Conservation (phyloP, 257 asterid genomes). For the Prunella vulgaris region DNA sequence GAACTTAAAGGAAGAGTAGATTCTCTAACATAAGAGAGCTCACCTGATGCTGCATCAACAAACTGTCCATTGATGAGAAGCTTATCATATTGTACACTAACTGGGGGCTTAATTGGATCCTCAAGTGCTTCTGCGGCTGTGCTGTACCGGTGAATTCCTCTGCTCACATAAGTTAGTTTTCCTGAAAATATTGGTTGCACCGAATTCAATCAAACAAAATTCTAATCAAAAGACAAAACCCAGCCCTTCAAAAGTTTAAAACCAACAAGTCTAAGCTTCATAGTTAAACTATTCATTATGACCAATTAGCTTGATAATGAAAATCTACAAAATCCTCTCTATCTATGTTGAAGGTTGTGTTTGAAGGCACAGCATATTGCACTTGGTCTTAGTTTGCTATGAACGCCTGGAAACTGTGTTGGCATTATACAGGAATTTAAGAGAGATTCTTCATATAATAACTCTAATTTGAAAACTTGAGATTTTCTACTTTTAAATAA, state of each 20-base stretch:
- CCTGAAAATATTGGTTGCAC: slow-evolving; percentile 39
- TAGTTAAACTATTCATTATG: not conserved
- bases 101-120: slow-evolving; percentile 78
- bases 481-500: not conserved
- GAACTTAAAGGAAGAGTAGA: not conserved
- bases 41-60: slow-evolving; percentile 91
- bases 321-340: not conserved
- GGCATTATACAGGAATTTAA: not conserved
- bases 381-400: not conserved
- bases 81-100: slow-evolving; percentile 56
- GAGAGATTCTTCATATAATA: not conserved
- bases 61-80: slow-evolving; percentile 87
- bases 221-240: not conserved
- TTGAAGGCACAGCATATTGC: not conserved
- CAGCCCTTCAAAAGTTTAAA: too few relatives aligned
- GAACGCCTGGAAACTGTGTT: not conserved
- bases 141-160: slow-evolving; percentile 51
- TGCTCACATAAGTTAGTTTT: slow-evolving; percentile 28
- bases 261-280: too few relatives aligned
- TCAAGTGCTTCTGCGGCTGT: slow-evolving; percentile 72
- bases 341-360: not conserved
- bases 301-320: not conserved
- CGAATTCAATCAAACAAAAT: not conserved
- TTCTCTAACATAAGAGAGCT: slow-evolving; percentile 1
- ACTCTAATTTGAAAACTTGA: not conserved